Conservation (phyloP, 2,329 filamentous ascomycete genomes). For the Neopestalotiopsis sp. region DNA sequence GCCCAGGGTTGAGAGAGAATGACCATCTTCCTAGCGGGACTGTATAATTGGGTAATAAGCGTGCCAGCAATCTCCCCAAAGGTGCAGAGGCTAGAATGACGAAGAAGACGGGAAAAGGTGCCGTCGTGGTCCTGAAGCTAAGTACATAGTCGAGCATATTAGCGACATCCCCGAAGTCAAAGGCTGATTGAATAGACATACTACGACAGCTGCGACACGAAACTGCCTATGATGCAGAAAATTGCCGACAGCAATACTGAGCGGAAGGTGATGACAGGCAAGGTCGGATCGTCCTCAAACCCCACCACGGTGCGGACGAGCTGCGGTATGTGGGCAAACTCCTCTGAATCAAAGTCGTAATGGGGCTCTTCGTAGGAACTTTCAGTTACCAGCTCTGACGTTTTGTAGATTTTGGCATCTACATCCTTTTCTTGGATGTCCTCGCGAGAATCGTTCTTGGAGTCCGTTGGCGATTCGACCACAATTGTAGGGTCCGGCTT, state of each 20-base stretch:
- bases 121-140: slow-evolving; percentile 61
- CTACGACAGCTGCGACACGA: slow-evolving; percentile 45
- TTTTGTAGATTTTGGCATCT: not conserved
- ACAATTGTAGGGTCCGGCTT: slow-evolving; percentile 6
- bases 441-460: not conserved
- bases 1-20: slow-evolving; percentile 61
- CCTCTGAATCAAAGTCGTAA: slow-evolving; percentile 15
- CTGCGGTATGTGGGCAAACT: slow-evolving; percentile 13
- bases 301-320: slow-evolving; percentile 56
- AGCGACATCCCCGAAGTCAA: not conserved
- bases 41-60: slow-evolving; percentile 51
- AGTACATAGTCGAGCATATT: slow-evolving; percentile 49
- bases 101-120: slow-evolving; percentile 66
- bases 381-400: not conserved
- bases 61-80: slow-evolving; percentile 57
- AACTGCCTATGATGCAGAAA: slow-evolving; percentile 62
- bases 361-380: slow-evolving; percentile 7
- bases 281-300: slow-evolving; percentile 59
- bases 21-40: slow-evolving; percentile 52
- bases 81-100: slow-evolving; percentile 65
- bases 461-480: not conserved
- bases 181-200: not conserved
- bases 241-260: slow-evolving; percentile 61
- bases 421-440: not conserved
- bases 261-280: slow-evolving; percentile 64